Conservation (phyloP, 2,329 filamentous ascomycete species). For the Oidium heveae region DNA sequence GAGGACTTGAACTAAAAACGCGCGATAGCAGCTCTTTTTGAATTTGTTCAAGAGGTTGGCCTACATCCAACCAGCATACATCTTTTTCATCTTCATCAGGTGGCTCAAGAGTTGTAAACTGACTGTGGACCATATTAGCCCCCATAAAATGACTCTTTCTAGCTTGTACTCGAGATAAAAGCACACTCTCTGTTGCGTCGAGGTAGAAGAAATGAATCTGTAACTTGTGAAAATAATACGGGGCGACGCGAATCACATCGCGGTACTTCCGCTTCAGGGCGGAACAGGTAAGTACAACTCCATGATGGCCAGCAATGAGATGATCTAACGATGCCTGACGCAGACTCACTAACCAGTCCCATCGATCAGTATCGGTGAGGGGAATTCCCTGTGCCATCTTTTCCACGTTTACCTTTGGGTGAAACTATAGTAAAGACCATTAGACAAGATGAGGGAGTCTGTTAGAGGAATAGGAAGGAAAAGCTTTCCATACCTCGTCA, state of each 20-base stretch:
- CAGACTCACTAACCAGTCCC: slow-evolving; percentile 80
- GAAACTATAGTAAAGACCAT: too few species aligned
- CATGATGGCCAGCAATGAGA: slow-evolving; percentile 27
- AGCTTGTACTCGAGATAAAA: slow-evolving; percentile 48
- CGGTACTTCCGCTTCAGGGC: slow-evolving; percentile 94
- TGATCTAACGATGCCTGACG: slow-evolving; percentile 39
- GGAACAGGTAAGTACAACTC: slow-evolving; percentile 90
- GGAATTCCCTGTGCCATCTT: slow-evolving; percentile 77
- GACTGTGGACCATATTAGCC: slow-evolving; percentile 79
- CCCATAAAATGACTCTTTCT: slow-evolving; percentile 88
- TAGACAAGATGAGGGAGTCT: slow-evolving; percentile 3
- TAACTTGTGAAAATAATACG: slow-evolving; percentile 48
- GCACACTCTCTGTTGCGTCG: slow-evolving; percentile 45
- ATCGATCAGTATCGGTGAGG: slow-evolving; percentile 77
- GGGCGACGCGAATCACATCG: slow-evolving; percentile 64
- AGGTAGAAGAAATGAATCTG: slow-evolving; percentile 85
- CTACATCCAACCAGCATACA: slow-evolving; percentile 46
- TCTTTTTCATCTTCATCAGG: slow-evolving; percentile 47
- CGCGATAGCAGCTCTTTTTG: slow-evolving; percentile 27
- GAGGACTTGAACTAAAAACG: too few species aligned
- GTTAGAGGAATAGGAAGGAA: not conserved
- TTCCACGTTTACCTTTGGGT: slow-evolving; percentile 53
- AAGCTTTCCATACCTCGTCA: slow-evolving; percentile 35
- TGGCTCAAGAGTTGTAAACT: slow-evolving; percentile 69
- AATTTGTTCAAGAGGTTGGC: slow-evolving; percentile 30